A percentile compares a stretch with the other conserved stretches of the same genome.
Evolutionary conservation across 768 basidiomycete species (phyloP).

Genomic region (Dioszegia aurantiaca): DNA sequence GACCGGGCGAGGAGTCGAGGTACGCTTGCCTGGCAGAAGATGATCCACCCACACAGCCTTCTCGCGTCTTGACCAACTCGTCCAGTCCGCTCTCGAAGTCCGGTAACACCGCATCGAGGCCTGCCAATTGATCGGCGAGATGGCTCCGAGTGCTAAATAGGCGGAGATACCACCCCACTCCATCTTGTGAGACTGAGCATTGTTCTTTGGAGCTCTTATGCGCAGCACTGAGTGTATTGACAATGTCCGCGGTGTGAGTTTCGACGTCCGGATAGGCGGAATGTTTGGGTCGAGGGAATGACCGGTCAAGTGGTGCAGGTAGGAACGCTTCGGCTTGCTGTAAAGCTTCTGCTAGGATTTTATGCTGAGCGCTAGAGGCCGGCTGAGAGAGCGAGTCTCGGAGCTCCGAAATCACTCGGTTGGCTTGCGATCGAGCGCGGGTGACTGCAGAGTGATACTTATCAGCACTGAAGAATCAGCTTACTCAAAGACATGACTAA

Average conservation of each 20-base stretch:
- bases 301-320: constrained; percentile 11
- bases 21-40: neutral
- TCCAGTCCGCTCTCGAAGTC: neutral
- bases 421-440: constrained; percentile 6
- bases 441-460: constrained; percentile 12
- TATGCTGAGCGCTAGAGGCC: constrained; percentile 22
- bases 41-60: neutral
- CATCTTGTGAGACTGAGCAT: neutral
- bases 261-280: constrained; percentile 23
- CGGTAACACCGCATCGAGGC: neutral
- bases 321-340: neutral
- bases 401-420: constrained; percentile 7
- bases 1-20: neutral
- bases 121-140: neutral
- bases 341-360: constrained; percentile 3
- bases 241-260: constrained; percentile 10
- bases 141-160: neutral
- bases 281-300: constrained; percentile 22
- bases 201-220: constrained; percentile 1
- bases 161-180: constrained; percentile 20
- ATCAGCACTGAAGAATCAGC: constrained; percentile 21
- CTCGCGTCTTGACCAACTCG: neutral
- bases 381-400: constrained; percentile 8
- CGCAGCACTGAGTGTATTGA: neutral
- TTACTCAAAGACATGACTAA: constrained; percentile 8